Evolutionary conservation across 2,329 filamentous ascomycete genomes (phyloP).

Genomic region (Beauveria sp.): DNA sequence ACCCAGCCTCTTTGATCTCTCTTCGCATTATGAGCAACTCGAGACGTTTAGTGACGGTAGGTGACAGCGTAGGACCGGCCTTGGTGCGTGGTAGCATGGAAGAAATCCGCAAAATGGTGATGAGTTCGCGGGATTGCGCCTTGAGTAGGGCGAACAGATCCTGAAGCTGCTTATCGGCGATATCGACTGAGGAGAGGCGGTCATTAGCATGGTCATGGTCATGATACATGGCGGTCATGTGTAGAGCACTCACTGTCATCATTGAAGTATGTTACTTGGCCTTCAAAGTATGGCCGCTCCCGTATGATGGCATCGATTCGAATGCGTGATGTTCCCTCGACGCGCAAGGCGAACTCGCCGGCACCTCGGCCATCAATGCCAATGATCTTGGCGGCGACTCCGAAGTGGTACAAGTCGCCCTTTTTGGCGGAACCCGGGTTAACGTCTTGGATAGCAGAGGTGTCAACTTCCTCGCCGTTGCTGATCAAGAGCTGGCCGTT

Average conservation of each 20-base stretch:
- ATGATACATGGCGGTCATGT: background rate
- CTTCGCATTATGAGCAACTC: slow-evolving; percentile 83
- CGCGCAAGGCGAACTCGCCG: slow-evolving; percentile 72
- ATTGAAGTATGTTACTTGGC: slow-evolving; percentile 61
- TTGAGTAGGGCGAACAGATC: slow-evolving; percentile 75
- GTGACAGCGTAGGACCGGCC: slow-evolving; percentile 60
- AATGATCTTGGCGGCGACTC: slow-evolving; percentile 71
- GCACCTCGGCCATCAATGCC: slow-evolving; percentile 69
- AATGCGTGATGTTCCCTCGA: slow-evolving; percentile 77
- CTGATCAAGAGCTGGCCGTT: slow-evolving; percentile 72
- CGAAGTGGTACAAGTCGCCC: slow-evolving; percentile 73
- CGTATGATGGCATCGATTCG: slow-evolving; percentile 57
- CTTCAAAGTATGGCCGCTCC: slow-evolving; percentile 82
- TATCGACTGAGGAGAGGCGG: slow-evolving; percentile 19
- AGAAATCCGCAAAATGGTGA: slow-evolving; percentile 76
- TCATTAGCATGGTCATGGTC: background rate
- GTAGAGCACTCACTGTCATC: slow-evolving; percentile 51
- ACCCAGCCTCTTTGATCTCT: slow-evolving; percentile 71
- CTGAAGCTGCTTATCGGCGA: slow-evolving; percentile 52
- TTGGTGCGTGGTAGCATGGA: slow-evolving; percentile 70
- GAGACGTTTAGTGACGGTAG: slow-evolving; percentile 75
- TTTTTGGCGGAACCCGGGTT: slow-evolving; percentile 54
- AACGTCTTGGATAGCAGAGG: slow-evolving; percentile 35
- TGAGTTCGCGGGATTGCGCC: slow-evolving; percentile 74
- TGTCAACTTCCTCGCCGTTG: slow-evolving; percentile 47